Percentiles rank a stretch among this genome's conserved stretches.
phyloP scores from a whole-genome alignment of 768 basidiomycete species.

The Kwoniella dejecticola region DNA sequence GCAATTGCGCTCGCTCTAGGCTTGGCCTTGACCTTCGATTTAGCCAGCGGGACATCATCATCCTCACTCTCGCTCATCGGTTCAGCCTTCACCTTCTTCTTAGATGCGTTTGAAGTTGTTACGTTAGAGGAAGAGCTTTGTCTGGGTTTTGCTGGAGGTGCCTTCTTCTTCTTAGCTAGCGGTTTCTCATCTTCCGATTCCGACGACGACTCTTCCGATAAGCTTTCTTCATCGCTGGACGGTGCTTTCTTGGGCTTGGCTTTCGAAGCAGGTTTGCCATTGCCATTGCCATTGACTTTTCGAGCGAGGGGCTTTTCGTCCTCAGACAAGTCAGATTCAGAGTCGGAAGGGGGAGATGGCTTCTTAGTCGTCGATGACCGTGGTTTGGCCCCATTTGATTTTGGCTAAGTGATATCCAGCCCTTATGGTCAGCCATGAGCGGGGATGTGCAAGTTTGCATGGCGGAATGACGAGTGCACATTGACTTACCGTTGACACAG shows the following conservation, averaged over 20 bases:
- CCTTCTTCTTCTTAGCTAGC: slow-evolving; percentile 61
- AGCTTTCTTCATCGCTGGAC: slow-evolving; percentile 26
- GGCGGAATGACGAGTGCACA: neutral
- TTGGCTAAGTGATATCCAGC: slow-evolving; percentile 13
- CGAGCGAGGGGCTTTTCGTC: slow-evolving; percentile 59
- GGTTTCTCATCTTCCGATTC: slow-evolving; percentile 54
- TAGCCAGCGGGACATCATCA: slow-evolving; percentile 61
- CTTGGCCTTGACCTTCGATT: slow-evolving; percentile 58
- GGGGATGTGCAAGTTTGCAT: neutral
- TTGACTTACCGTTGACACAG: slow-evolving; percentile 18
- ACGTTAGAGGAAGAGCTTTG: slow-evolving; percentile 61
- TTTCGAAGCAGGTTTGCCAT: slow-evolving; percentile 36
- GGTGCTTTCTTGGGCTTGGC: slow-evolving; percentile 56
- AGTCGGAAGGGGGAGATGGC: neutral
- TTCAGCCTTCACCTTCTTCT: slow-evolving; percentile 35
- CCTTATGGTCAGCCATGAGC: neutral
- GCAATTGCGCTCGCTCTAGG: too few relatives aligned
- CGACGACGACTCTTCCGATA: slow-evolving; percentile 50
- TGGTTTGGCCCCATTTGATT: slow-evolving; percentile 27
- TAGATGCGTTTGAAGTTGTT: slow-evolving; percentile 53
- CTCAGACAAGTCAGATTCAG: slow-evolving; percentile 39
- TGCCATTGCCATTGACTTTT: slow-evolving; percentile 25
- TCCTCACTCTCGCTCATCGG: slow-evolving; percentile 30
- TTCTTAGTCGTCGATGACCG: slow-evolving; percentile 17
- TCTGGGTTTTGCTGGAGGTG: slow-evolving; percentile 54